A percentile compares a stretch with the other conserved stretches of the same genome.
phyloP scores from a whole-genome alignment of 257 asterid genomes.

The Linaria vulgaris region DNA sequence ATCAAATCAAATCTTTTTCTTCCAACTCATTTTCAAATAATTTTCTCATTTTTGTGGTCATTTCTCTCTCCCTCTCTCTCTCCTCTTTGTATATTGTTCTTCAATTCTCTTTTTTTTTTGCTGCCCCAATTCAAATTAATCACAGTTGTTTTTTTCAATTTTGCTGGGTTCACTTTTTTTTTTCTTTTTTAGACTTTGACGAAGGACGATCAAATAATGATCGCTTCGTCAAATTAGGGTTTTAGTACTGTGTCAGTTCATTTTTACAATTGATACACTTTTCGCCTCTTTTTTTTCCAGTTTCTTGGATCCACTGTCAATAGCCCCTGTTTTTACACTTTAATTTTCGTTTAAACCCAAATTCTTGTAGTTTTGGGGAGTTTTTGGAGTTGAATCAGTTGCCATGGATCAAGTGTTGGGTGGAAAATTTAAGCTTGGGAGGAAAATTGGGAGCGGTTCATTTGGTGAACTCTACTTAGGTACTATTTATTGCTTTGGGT shows the following conservation, averaged over 20 bases:
- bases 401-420: constrained; percentile 83
- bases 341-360: constrained; percentile 18
- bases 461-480: constrained; percentile 96
- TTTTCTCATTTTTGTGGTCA: too few species aligned
- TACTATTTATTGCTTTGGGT: constrained; percentile 23
- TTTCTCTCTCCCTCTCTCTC: too few species aligned
- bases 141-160: constrained; percentile 16
- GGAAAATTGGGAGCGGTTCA: constrained; percentile 96
- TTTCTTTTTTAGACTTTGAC: constrained; percentile 31
- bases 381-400: constrained; percentile 28
- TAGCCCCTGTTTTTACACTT: constrained; percentile 16
- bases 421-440: constrained; percentile 89
- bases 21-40: too few species aligned
- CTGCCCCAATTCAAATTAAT: constrained; percentile 23
- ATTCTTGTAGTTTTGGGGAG: constrained; percentile 21
- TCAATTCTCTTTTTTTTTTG: not conserved
- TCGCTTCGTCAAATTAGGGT: constrained; percentile 46
- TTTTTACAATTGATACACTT: too few species aligned
- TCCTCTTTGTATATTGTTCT: too few species aligned
- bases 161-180: constrained; percentile 28
- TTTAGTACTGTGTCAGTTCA: constrained; percentile 32
- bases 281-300: too few species aligned
- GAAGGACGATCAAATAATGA: constrained; percentile 25
- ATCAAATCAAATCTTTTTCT: too few species aligned
- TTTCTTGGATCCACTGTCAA: constrained; percentile 29